Conservation (phyloP, 169 alveolate species). For the Plasmodium berghei region DNA sequence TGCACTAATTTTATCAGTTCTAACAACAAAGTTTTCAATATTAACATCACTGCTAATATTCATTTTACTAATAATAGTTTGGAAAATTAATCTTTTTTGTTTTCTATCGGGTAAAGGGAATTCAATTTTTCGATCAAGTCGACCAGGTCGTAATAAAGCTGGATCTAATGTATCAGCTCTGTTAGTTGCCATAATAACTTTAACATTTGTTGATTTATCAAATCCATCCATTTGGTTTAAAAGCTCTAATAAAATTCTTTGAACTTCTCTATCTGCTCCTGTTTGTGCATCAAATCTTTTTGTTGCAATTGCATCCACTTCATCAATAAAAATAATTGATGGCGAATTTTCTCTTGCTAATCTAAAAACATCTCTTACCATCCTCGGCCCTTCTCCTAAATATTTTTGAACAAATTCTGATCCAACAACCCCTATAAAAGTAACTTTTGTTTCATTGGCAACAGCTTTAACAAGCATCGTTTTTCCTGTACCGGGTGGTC, state of each 20-base stretch:
- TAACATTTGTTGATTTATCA: slow-evolving; percentile 97
- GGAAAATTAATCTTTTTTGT: slow-evolving; percentile 94
- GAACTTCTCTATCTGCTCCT: slow-evolving; percentile 99
- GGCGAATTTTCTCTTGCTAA: slow-evolving; percentile 98
- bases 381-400: slow-evolving; percentile 99
- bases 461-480: slow-evolving; percentile 99
- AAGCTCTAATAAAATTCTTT: slow-evolving; percentile 97
- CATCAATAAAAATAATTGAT: slow-evolving; percentile 98
- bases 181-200: slow-evolving; percentile 99
- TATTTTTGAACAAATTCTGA: slow-evolving; percentile 99
- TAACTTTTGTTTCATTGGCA: slow-evolving; percentile 98
- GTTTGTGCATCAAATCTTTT: slow-evolving; percentile 96
- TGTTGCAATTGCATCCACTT: slow-evolving; percentile 98
- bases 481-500: slow-evolving; percentile 99
- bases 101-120: slow-evolving; percentile 99
- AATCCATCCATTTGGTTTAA: slow-evolving; percentile 99
- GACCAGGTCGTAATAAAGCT: slow-evolving; percentile 98
- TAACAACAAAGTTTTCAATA: slow-evolving; percentile 95
- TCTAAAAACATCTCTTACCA: slow-evolving; percentile 99
- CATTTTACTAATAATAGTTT: slow-evolving; percentile 98
- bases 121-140: slow-evolving; percentile 98
- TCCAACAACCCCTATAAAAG: slow-evolving; percentile 98
- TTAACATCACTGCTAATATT: slow-evolving; percentile 98
- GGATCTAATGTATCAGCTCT: slow-evolving; percentile 99
- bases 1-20: slow-evolving; percentile 98